These are phyloP conservation scores for Colletotrichum sojae DNA, from an alignment of 2,329 filamentous ascomycete species.

Conservation along the genomic window DNA sequence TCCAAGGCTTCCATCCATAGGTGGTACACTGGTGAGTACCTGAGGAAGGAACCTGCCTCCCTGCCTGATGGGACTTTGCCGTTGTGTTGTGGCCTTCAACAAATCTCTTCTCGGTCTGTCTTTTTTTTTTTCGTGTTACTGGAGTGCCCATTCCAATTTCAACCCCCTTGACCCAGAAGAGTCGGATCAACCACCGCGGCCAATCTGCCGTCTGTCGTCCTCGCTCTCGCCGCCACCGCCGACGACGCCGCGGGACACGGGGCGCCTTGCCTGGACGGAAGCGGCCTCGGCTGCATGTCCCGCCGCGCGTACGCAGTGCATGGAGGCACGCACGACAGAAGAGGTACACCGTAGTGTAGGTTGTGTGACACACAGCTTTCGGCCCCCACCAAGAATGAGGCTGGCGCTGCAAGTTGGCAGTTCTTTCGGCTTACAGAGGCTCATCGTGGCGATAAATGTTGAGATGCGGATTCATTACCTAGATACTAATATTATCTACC, in stretches of 20 bases:
- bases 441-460: constrained; percentile 9
- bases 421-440: neutral
- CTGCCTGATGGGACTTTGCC: no score
- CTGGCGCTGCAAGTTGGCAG: neutral
- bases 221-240: neutral
- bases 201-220: neutral
- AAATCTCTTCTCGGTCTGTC: no score
- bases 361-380: constrained; percentile 19
- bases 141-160: no score
- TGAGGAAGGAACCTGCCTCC: no score
- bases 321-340: neutral
- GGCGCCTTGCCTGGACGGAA: constrained; percentile 25
- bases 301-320: constrained; percentile 10
- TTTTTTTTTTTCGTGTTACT: no score
- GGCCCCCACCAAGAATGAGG: neutral
- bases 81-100: no score
- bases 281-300: constrained; percentile 21
- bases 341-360: neutral
- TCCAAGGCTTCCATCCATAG: no score
- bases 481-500: neutral
- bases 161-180: no score
- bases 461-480: no score
- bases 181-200: neutral
- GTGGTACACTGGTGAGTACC: no score
- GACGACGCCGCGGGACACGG: neutral